Evolutionary conservation across 2,329 filamentous ascomycete species (phyloP).

Genomic region (Arachnomyces sp.): DNA sequence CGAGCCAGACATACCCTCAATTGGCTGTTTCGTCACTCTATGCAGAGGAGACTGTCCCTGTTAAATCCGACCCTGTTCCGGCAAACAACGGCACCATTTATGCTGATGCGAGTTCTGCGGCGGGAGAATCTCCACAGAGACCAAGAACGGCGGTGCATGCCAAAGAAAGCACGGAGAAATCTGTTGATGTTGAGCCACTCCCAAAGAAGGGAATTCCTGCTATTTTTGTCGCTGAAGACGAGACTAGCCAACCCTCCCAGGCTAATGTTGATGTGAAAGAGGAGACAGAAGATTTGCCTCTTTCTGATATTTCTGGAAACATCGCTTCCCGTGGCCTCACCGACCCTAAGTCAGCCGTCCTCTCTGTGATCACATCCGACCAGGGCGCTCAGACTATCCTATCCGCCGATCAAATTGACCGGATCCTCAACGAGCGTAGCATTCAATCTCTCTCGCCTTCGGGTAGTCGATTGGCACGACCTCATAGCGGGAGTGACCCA

Average conservation of each 20-base stretch:
- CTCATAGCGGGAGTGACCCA: conserved; percentile 15
- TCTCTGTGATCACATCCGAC: conserved; percentile 49
- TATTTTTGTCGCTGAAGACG: conserved; percentile 56
- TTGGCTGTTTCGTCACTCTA: conserved; percentile 24
- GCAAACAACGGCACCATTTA: conserved; percentile 12
- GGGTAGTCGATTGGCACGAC: conserved; percentile 24
- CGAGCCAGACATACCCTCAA: conserved; percentile 11
- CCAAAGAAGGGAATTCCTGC: conserved; percentile 28
- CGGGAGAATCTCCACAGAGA: conserved; percentile 8
- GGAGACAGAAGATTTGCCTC: conserved; percentile 39
- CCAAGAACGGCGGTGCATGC: conserved; percentile 15
- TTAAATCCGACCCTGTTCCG: conserved; percentile 24
- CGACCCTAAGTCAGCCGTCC: conserved; percentile 17
- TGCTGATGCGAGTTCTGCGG: conserved; percentile 16
- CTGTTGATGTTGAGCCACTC: conserved; percentile 4
- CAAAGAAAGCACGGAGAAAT: conserved; percentile 7
- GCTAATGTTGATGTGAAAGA: conserved; percentile 25
- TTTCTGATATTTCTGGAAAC: conserved; percentile 59
- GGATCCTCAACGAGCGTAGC: conserved; percentile 55
- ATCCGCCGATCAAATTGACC: conserved; percentile 74
- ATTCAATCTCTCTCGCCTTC: conserved; percentile 26
- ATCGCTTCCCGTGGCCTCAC: conserved; percentile 25
- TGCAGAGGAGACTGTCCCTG: conserved; percentile 14
- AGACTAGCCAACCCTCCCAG: conserved; percentile 49
- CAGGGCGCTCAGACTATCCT: conserved; percentile 75